These are phyloP conservation scores for Conringia planisiliqua DNA, from an alignment of 345 rosid species.

Conservation along the genomic window DNA sequence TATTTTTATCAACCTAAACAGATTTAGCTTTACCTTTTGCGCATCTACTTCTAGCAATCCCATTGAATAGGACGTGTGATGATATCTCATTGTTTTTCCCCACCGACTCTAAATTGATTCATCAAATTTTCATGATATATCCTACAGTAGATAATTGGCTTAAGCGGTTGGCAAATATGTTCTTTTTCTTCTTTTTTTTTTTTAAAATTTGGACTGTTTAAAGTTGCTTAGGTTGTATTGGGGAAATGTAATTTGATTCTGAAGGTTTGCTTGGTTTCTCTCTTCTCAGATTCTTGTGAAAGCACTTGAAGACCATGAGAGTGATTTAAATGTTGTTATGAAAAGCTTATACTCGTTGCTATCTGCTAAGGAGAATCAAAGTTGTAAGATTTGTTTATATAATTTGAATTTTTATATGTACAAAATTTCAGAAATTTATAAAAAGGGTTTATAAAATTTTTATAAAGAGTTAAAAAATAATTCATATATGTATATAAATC, in stretches of 20 bases:
- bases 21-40: constrained; percentile 1
- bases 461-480: too few relatives aligned
- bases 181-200: neutral
- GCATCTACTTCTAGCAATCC: neutral
- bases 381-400: too few relatives aligned
- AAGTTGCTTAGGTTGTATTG: neutral
- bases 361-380: constrained; percentile 32
- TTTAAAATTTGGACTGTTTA: too few relatives aligned
- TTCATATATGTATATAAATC: too few relatives aligned
- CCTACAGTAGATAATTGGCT: neutral
- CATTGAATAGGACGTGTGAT: neutral
- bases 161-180: neutral
- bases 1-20: neutral
- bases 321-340: constrained; percentile 66
- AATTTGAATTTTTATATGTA: too few relatives aligned
- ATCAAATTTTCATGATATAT: neutral
- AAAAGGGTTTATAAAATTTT: too few relatives aligned
- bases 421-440: too few relatives aligned
- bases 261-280: neutral
- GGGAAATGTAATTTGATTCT: neutral
- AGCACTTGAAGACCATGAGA: constrained; percentile 66
- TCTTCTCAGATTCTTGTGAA: constrained; percentile 57
- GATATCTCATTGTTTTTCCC: too few relatives aligned
- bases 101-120: neutral
- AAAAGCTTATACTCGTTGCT: constrained; percentile 56